These are phyloP conservation scores for Aspergillus asperescens DNA, from an alignment of 495 filamentous ascomycete species.

Conservation along the genomic window DNA sequence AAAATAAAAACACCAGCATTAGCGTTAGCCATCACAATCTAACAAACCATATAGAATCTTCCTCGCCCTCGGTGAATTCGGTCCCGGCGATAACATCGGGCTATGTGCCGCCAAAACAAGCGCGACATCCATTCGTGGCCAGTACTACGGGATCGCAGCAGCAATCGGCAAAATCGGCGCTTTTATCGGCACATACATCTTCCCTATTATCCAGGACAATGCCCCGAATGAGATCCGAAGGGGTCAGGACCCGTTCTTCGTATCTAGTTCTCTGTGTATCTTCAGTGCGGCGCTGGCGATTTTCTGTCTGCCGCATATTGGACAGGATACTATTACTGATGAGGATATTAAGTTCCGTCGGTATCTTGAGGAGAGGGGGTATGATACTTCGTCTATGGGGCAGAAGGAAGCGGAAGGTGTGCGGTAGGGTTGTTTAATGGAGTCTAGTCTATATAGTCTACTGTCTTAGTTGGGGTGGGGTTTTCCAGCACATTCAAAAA, in stretches of 20 bases:
- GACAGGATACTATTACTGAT: constrained; percentile 61
- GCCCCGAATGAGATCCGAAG: constrained; percentile 54
- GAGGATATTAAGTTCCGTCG: constrained; percentile 68
- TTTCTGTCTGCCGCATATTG: constrained; percentile 59
- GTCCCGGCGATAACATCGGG: constrained; percentile 89
- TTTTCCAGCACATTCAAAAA: too few species aligned
- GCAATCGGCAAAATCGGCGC: constrained; percentile 83
- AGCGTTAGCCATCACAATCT: neutral
- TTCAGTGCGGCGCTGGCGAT: constrained; percentile 55
- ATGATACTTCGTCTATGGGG: constrained; percentile 65
- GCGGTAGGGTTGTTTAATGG: too few species aligned
- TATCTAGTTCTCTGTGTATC: constrained; percentile 60
- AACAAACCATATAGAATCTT: constrained; percentile 56
- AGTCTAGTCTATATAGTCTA: neutral
- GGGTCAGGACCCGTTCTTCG: constrained; percentile 80
- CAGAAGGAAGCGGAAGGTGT: too few species aligned
- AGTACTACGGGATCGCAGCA: constrained; percentile 88
- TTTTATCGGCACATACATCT: constrained; percentile 82
- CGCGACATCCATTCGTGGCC: constrained; percentile 79
- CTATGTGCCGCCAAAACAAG: constrained; percentile 81
- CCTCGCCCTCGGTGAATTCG: constrained; percentile 74
- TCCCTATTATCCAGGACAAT: constrained; percentile 62
- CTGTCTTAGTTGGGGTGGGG: too few species aligned
- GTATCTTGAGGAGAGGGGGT: constrained; percentile 62
- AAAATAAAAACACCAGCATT: too few species aligned